Conservation (phyloP, 1,139 yeast genomes). For the Nadsonia commutata region DNA sequence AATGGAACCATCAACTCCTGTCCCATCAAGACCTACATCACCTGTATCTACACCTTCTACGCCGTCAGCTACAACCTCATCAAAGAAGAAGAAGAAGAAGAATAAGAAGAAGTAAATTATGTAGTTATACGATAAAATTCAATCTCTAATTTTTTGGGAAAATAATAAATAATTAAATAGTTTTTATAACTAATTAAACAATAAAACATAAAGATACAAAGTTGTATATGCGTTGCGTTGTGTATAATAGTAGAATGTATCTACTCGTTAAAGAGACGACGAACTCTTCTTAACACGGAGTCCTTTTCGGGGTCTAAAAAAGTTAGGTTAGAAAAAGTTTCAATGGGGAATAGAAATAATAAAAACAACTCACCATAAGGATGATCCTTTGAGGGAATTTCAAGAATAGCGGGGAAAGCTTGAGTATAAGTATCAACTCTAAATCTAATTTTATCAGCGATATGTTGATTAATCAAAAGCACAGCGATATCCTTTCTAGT, state of each 20-base stretch:
- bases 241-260: too few species aligned
- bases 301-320: slow-evolving; percentile 81
- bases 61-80: slow-evolving; percentile 1
- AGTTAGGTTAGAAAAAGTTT: neutral
- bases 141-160: too few species aligned
- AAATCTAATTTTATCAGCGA: slow-evolving; percentile 80
- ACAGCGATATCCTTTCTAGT: slow-evolving; percentile 86
- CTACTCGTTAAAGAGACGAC: slow-evolving; percentile 86
- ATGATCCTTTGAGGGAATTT: slow-evolving; percentile 95
- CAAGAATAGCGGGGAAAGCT: slow-evolving; percentile 93
- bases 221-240: too few species aligned
- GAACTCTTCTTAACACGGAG: slow-evolving; percentile 82
- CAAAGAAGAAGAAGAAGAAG: slow-evolving; percentile 20
- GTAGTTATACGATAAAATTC: too few species aligned
- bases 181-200: too few species aligned
- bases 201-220: too few species aligned
- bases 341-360: neutral
- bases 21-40: slow-evolving; percentile 7
- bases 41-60: neutral
- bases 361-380: slow-evolving; percentile 43
- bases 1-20: slow-evolving; percentile 2
- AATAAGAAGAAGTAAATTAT: slow-evolving; percentile 18
- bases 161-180: too few species aligned
- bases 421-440: slow-evolving; percentile 71
- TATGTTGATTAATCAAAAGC: slow-evolving; percentile 78